phyloP scores from a whole-genome alignment of 2,329 filamentous ascomycete species.

The Fusarium verrucosum region DNA sequence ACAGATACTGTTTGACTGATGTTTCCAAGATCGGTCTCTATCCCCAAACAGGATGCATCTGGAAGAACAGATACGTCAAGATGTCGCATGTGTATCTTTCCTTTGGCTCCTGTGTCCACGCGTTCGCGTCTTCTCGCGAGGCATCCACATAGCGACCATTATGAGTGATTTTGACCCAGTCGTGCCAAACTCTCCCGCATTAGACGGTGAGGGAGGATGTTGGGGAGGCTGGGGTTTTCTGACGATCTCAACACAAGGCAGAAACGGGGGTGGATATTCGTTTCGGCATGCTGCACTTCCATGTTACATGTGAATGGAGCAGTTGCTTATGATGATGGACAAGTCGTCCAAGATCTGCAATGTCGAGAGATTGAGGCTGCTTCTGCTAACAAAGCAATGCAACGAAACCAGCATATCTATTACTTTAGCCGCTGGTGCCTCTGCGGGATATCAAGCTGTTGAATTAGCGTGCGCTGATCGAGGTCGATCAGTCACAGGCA shows the following conservation, averaged over 20 bases:
- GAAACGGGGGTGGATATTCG: slow-evolving; percentile 30
- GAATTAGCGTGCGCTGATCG: not conserved
- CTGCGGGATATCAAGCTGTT: slow-evolving; percentile 5
- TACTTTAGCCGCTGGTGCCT: slow-evolving; percentile 3
- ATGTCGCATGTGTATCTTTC: not conserved
- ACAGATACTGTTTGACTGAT: not conserved
- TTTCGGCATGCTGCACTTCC: not conserved
- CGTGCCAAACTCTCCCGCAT: slow-evolving; percentile 7
- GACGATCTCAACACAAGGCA: slow-evolving; percentile 18
- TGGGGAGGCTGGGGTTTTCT: slow-evolving; percentile 17
- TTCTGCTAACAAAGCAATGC: not conserved
- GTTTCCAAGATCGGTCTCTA: not conserved
- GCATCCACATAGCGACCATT: not conserved
- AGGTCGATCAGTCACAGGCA: slow-evolving; percentile 2
- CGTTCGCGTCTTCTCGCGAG: not conserved
- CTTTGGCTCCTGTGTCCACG: not conserved
- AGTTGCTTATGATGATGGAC: not conserved
- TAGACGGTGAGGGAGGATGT: slow-evolving; percentile 27
- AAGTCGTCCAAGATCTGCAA: not conserved
- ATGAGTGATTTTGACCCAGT: slow-evolving; percentile 5
- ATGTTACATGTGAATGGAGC: not conserved
- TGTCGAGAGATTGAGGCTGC: not conserved
- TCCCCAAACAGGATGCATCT: not conserved
- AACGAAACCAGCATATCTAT: not conserved
- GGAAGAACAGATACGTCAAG: not conserved